Evolutionary conservation across 768 basidiomycete genomes (phyloP).

Genomic region (Candolleomyces efflorescens): DNA sequence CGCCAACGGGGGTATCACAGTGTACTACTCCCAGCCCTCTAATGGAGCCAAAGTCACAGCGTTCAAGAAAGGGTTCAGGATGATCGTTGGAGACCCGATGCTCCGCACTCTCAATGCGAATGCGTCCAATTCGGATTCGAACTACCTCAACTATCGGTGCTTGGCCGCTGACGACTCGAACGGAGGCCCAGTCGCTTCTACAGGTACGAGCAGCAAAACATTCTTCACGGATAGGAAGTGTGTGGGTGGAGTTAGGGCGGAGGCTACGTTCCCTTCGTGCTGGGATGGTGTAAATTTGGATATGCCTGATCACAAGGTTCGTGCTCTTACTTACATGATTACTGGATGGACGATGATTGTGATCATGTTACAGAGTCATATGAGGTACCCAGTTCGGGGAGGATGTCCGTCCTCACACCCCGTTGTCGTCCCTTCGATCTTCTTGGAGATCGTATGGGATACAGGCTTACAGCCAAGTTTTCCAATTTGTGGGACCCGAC

Average conservation of each 20-base stretch:
- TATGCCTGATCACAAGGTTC: neutral
- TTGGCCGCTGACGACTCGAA: constrained; percentile 5
- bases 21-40: constrained; percentile 18
- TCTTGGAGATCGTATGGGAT: constrained; percentile 4
- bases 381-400: neutral
- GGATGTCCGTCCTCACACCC: neutral
- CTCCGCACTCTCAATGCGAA: neutral
- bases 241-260: constrained; percentile 1
- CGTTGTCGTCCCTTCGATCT: neutral
- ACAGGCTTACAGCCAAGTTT: neutral
- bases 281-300: constrained; percentile 2
- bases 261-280: constrained; percentile 7
- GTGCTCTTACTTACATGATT: neutral
- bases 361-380: neutral
- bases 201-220: neutral
- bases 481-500: neutral
- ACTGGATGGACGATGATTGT: neutral
- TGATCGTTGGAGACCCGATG: constrained; percentile 8
- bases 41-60: constrained; percentile 12
- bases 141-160: constrained; percentile 2
- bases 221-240: neutral
- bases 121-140: neutral
- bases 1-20: constrained; percentile 18
- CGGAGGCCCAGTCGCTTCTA: constrained; percentile 6
- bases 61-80: constrained; percentile 14